A percentile compares a stretch with the other conserved stretches of the same genome.
These are phyloP conservation scores for Eucalyptus polybractea DNA, from an alignment of 345 rosid species.

Conservation along the genomic window DNA sequence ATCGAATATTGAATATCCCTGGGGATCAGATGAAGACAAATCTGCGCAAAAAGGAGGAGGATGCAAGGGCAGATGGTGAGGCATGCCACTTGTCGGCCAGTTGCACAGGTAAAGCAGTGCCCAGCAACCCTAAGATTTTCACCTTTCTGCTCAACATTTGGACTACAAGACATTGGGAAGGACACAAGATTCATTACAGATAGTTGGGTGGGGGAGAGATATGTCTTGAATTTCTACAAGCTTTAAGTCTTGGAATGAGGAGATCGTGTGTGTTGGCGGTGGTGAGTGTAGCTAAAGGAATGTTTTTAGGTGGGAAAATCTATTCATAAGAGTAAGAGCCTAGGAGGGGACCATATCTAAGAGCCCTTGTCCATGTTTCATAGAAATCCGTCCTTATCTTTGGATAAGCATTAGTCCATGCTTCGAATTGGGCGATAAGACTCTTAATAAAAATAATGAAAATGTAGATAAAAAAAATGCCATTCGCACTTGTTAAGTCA, in stretches of 20 bases:
- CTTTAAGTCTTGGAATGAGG: conserved; percentile 20
- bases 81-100: conserved; percentile 57
- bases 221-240: not conserved
- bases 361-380: conserved; percentile 5
- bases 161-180: conserved; percentile 21
- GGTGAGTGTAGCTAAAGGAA: conserved; percentile 11
- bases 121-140: not conserved
- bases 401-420: not conserved
- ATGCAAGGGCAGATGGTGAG: not conserved
- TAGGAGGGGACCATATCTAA: conserved; percentile 32
- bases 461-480: not conserved
- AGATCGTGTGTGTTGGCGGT: not conserved
- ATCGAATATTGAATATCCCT: not conserved
- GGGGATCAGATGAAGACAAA: not conserved
- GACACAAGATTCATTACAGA: not conserved
- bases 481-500: not conserved
- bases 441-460: not conserved
- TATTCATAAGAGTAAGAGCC: not conserved
- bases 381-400: not conserved
- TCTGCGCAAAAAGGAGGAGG: not conserved
- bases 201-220: not conserved
- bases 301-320: conserved; percentile 7
- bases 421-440: not conserved
- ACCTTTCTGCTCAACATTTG: conserved; percentile 14
- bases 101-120: conserved; percentile 21